Evolutionary conservation across 768 basidiomycete species (phyloP).

Genomic region (Mycena albidolilacea): DNA sequence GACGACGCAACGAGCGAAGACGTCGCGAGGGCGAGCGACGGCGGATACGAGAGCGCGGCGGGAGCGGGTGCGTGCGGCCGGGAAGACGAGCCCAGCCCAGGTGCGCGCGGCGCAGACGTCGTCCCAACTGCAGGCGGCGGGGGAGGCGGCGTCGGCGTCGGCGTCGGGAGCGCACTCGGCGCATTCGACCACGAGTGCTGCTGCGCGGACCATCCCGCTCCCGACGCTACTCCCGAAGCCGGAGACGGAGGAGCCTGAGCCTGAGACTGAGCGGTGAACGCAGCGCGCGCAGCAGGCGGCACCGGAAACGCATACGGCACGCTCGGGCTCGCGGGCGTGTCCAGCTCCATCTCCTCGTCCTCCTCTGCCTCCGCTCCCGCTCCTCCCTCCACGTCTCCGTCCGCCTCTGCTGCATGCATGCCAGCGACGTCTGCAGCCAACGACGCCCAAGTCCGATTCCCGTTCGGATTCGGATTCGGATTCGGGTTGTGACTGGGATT

Average conservation of each 20-base stretch:
- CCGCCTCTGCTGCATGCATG: too few relatives aligned
- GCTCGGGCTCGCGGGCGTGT: slow-evolving; percentile 41
- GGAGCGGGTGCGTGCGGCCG: not conserved
- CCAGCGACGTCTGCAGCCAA: too few relatives aligned
- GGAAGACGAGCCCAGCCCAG: not conserved
- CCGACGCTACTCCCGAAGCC: not conserved
- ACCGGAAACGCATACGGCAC: slow-evolving; percentile 8
- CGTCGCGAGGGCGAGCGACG: not conserved
- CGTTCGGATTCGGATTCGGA: not conserved
- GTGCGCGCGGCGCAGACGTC: not conserved
- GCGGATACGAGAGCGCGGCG: not conserved
- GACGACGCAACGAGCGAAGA: not conserved
- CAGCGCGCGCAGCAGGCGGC: not conserved
- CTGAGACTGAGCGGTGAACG: too few relatives aligned
- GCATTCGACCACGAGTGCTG: not conserved
- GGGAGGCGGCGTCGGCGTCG: not conserved
- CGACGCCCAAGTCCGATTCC: too few relatives aligned
- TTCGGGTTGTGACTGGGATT: not conserved
- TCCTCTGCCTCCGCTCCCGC: slow-evolving; percentile 1
- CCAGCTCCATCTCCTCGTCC: slow-evolving; percentile 50
- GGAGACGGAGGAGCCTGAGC: not conserved
- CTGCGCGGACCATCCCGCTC: too few relatives aligned
- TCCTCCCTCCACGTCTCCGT: not conserved
- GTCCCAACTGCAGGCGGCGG: not conserved
- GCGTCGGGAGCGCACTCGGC: not conserved